Evolutionary conservation across 108 stramenopile species (phyloP).

Genomic region (Aurantiochytrium sp.): DNA sequence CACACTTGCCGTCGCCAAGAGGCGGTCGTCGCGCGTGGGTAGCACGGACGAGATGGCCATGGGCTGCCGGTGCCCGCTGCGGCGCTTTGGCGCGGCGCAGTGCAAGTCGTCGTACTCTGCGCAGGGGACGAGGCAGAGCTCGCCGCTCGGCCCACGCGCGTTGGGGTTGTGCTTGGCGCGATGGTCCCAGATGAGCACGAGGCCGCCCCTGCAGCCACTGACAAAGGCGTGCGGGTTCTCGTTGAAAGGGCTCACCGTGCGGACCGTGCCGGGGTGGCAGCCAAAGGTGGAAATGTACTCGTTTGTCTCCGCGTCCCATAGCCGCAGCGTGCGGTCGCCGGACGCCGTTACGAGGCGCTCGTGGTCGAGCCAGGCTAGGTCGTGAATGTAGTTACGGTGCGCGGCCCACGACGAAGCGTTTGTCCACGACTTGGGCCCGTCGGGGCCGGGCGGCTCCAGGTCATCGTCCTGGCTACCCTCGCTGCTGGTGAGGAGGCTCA

Average conservation of each 20-base stretch:
- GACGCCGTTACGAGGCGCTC: background rate
- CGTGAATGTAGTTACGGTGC: background rate
- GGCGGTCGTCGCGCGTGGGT: conserved; percentile 9
- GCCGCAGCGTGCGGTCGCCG: background rate
- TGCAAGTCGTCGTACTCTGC: conserved; percentile 7
- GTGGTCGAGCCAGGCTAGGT: background rate
- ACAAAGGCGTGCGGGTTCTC: background rate
- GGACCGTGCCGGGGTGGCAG: background rate
- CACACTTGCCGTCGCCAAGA: background rate
- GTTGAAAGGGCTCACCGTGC: conserved; percentile 1
- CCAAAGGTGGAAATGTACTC: conserved; percentile 2
- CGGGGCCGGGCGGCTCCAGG: too few relatives aligned
- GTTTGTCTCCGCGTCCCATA: background rate
- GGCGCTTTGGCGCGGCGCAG: background rate
- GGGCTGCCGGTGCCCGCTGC: background rate
- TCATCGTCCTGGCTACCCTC: too few relatives aligned
- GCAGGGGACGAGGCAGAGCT: background rate
- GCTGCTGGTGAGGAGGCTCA: background rate
- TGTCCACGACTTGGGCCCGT: too few relatives aligned
- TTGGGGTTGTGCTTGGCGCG: background rate
- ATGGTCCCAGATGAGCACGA: conserved; percentile 3
- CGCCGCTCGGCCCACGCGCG: background rate
- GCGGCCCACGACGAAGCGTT: background rate
- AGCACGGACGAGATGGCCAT: background rate
- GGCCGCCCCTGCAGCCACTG: background rate